A percentile compares a stretch with the other conserved stretches of the same genome.
Conservation (phyloP, 1,139 yeast species). For the Candida smagusa region DNA sequence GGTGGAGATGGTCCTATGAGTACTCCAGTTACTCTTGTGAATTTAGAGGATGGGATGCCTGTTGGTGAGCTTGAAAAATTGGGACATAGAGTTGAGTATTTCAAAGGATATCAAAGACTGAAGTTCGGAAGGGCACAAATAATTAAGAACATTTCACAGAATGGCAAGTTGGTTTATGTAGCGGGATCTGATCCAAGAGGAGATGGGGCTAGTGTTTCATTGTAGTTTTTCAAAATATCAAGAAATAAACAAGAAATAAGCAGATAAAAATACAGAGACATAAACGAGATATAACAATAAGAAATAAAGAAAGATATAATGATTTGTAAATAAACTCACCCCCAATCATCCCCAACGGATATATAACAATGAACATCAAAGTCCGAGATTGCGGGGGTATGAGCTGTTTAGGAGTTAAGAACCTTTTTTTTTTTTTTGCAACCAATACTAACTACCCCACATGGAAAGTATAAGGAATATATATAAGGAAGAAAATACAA, state of each 20-base stretch:
- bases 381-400: no score
- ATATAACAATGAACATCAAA: no score
- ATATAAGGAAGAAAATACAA: not conserved
- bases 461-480: not conserved
- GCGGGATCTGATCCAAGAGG: conserved; percentile 81
- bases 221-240: conserved; percentile 8
- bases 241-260: not conserved
- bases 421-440: no score
- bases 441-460: no score
- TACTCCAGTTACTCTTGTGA: conserved; percentile 55
- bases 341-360: no score
- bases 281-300: no score
- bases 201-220: conserved; percentile 74
- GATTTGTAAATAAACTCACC: no score
- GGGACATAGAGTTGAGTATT: conserved; percentile 56
- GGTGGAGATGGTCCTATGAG: conserved; percentile 71
- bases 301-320: no score
- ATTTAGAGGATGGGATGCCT: conserved; percentile 66
- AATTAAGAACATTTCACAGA: conserved; percentile 44
- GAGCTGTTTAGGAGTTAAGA: no score
- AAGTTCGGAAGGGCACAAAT: conserved; percentile 75
- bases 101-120: conserved; percentile 46
- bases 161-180: conserved; percentile 48
- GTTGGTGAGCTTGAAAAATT: conserved; percentile 40
- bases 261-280: not conserved